Conservation (phyloP, 2,329 filamentous ascomycete species). For the Albifimbria verrucaria region DNA sequence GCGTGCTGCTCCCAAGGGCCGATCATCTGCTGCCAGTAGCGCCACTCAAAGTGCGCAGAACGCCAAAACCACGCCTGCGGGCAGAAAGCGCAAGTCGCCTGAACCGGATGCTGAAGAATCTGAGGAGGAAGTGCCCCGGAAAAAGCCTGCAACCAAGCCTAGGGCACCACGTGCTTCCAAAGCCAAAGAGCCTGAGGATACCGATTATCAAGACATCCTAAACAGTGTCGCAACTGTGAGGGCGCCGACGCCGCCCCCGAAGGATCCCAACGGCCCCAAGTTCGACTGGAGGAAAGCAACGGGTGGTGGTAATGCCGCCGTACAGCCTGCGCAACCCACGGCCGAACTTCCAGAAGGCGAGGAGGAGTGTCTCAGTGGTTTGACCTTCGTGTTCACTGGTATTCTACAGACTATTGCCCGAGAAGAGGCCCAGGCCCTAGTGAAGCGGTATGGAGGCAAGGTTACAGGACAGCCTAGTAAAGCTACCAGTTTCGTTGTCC, state of each 20-base stretch:
- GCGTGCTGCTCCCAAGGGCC: constrained; percentile 45
- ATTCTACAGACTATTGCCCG: constrained; percentile 76
- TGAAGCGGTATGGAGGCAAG: constrained; percentile 94
- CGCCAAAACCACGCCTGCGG: constrained; percentile 24
- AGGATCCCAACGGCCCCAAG: constrained; percentile 62
- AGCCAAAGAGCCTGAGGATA: constrained; percentile 62
- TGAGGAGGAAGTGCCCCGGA: constrained; percentile 58
- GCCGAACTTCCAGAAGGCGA: constrained; percentile 77
- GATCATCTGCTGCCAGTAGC: constrained; percentile 15
- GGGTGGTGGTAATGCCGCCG: constrained; percentile 57
- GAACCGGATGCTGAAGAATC: constrained; percentile 52
- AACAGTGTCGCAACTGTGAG: constrained; percentile 81
- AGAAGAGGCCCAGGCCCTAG: constrained; percentile 79
- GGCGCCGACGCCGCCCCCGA: constrained; percentile 78
- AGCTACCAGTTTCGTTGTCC: constrained; percentile 91
- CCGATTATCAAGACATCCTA: constrained; percentile 75
- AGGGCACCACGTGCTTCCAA: constrained; percentile 62
- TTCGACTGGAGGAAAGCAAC: constrained; percentile 72
- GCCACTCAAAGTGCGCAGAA: constrained; percentile 24
- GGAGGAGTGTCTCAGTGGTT: constrained; percentile 84
- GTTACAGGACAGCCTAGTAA: constrained; percentile 80
- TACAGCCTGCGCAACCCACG: constrained; percentile 57
- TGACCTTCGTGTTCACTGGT: constrained; percentile 95
- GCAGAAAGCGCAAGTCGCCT: constrained; percentile 58
- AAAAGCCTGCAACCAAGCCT: constrained; percentile 58